Evolutionary conservation across 495 filamentous ascomycete genomes (phyloP), one percentile per base, ranked within the genome.

Genomic region (Chaetomium fimeti): DNA sequence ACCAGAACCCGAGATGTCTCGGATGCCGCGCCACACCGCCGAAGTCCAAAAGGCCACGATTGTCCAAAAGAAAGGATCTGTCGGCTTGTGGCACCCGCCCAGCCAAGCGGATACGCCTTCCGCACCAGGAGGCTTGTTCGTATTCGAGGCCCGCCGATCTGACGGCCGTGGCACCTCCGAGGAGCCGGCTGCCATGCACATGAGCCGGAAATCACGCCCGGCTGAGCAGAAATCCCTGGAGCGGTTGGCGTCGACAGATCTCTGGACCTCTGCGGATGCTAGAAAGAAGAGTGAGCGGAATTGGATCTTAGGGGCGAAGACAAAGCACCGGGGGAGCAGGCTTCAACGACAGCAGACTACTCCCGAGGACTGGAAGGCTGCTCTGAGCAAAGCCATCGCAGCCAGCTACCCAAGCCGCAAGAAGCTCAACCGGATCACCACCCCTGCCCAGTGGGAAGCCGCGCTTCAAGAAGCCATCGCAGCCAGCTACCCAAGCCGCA

Each of bases 181-280:
- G 63, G 70, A 76, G 60, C 74, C 76, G 48, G 76, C 72, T 45
- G 76, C 75, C 43, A 66, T 71, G 56, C 55, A 67, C 25, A 71
- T 75, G 57, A 63, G 62, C 32, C 74, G 67, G 54, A 69, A 55
- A 18, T 63, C 68, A 28, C 76, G 71, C 13, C 63, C 70, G n/a
- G 60, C 55, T 3, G 62, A 66, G 22, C 57, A 68, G 20, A 67
- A 70, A 62, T 69, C 76, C 12, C 49, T 77, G 16, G 68, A 71
- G 11, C 61, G 9, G 7, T 60, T 78, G 42, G 60, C 69, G 20
- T 79, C 78, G 11, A 66, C 58, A 8, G 47, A 49, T 12, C 72
- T 80, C 24, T 81, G 79, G 79, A 52, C 51, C 7, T 64, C 40
- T 13, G 45, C 24, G 18, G 47, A 65, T 13, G 52, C 9, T 12